Base-by-base conservation (phyloP, 2,329 filamentous ascomycete genomes). In the Exophiala phaeomuriformis region DNA sequence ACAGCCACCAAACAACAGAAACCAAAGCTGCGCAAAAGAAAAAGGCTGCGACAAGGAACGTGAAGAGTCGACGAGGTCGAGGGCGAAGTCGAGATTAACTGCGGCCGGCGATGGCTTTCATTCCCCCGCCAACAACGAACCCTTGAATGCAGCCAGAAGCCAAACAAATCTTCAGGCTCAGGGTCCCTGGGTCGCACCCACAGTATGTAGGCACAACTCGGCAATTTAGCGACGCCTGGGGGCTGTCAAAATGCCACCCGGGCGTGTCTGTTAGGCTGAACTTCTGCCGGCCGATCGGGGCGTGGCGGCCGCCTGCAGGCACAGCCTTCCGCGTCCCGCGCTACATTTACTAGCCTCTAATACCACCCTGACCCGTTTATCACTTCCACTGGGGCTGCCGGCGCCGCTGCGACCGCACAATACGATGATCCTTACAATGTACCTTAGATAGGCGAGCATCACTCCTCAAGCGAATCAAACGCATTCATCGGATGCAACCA, bases 51-150 rank as follows among this genome's bases (percentile, higher is more conserved):
- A 37, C 35, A 29, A 37, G 33, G 36, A 7, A 31, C 12, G 37
- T 37, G 51, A 47, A 40, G 50, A 52, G 30, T 37, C 35, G 32
- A 53, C 44, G 41, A 53, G 40, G 52, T 55, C 47, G 43, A 55
- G 47, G 32, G 49, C 44, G 41, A 53, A 40, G 52, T 55, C 47
- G 43, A 55, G 47, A 42, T 51, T 51, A 30, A 43, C 40, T 47
- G 47, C 47, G 47, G 33, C 32, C n/a, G 32, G 41, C 40, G 41
- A 46, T 35, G 42, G 45, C 51, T 48, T 55, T 52, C 43, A 52
- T 55, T 52, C 43, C 53, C 52, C 48, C 53, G 43, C 49, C 53
- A 52, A 55, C 52, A 35, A 12, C 29, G 31, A 12, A 36, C 44
- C 51, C 51, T 37, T 33, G 12, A 37, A 27, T 33, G 42, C 29